Conservation (phyloP, 257 asterid genomes). For the Datura wrightii region DNA sequence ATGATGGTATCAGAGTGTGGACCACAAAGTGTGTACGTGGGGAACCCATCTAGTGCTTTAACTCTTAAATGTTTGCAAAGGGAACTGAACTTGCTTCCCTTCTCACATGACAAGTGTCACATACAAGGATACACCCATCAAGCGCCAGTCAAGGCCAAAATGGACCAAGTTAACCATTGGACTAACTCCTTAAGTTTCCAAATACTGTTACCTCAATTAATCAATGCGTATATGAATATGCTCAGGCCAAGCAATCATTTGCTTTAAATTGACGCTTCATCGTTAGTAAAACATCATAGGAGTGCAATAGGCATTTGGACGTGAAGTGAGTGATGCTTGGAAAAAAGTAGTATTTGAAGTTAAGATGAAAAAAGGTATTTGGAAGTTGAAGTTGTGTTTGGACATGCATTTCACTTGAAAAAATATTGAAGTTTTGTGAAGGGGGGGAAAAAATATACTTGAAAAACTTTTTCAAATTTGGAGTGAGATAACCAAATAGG, state of each 20-base stretch:
- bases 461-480: background rate
- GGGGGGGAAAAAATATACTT: background rate
- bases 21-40: background rate
- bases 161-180: conserved; percentile 13
- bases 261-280: background rate
- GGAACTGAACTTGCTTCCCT: background rate
- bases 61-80: conserved; percentile 10
- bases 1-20: conserved; percentile 10
- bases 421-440: background rate
- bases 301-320: background rate
- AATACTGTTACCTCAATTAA: background rate
- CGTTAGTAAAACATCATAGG: background rate
- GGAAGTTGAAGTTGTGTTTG: background rate
- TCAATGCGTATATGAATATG: background rate
- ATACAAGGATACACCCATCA: conserved; percentile 6
- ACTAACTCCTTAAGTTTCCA: conserved; percentile 9
- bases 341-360: background rate
- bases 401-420: background rate
- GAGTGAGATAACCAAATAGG: background rate
- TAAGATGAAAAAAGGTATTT: background rate
- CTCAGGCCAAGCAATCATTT: background rate
- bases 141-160: conserved; percentile 7
- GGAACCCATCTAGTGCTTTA: conserved; percentile 22
- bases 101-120: background rate
- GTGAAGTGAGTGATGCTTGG: background rate